Conservation (phyloP, 441 rosid species). For the Syzygium malaccense region DNA sequence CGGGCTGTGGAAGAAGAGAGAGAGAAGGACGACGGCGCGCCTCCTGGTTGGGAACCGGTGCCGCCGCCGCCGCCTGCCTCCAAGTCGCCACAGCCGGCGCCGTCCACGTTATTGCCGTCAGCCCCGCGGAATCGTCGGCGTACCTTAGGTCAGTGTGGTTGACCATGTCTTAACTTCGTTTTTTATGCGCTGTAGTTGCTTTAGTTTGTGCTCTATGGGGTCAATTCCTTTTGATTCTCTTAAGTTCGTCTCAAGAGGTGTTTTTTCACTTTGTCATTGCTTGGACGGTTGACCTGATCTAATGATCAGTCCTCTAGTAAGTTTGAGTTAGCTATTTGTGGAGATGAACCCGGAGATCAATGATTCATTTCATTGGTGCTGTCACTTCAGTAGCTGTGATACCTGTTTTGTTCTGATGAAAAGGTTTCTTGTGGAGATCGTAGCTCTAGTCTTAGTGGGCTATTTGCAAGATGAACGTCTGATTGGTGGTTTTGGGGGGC, state of each 20-base stretch:
- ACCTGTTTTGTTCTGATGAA: background rate
- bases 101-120: background rate
- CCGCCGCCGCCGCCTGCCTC: background rate
- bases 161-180: background rate
- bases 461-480: background rate
- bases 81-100: background rate
- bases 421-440: background rate
- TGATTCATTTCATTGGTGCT: background rate
- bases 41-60: background rate
- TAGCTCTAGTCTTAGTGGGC: background rate
- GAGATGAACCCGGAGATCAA: background rate
- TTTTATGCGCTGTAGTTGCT: background rate
- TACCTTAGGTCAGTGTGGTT: background rate
- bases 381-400: rapidly evolving
- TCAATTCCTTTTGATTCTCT: background rate
- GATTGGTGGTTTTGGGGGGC: background rate
- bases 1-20: background rate
- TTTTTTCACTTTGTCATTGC: background rate
- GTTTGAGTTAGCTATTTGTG: background rate
- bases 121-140: background rate
- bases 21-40: background rate
- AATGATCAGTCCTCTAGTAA: background rate
- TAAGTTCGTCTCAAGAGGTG: background rate
- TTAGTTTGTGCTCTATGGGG: background rate
- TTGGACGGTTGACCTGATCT: background rate